A percentile compares a stretch with the other conserved stretches of the same genome.
These are phyloP conservation scores for Myochromella boudieri DNA, from an alignment of 768 basidiomycete species.

Conservation along the genomic window DNA sequence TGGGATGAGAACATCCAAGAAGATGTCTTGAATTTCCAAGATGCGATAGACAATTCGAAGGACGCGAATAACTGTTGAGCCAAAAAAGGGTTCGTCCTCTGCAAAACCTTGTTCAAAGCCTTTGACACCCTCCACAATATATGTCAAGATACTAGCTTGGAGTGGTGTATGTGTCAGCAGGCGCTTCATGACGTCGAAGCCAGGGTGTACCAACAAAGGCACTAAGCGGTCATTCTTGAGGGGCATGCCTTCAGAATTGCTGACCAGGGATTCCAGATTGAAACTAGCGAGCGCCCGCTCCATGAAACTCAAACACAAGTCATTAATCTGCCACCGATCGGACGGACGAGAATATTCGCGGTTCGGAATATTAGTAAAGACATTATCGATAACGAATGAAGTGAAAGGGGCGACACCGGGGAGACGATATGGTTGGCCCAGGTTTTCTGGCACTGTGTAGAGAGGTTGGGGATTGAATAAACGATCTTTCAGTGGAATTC, in stretches of 20 bases:
- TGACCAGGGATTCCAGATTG: slow-evolving; percentile 72
- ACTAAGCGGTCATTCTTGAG: slow-evolving; percentile 53
- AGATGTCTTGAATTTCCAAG: slow-evolving; percentile 84
- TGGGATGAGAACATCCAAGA: slow-evolving; percentile 85
- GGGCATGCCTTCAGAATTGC: slow-evolving; percentile 50
- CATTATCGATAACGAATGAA: slow-evolving; percentile 86
- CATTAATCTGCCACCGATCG: slow-evolving; percentile 87
- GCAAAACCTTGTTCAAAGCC: slow-evolving; percentile 72
- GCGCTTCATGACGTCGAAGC: slow-evolving; percentile 82
- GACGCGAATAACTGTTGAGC: slow-evolving; percentile 73
- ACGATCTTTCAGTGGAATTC: slow-evolving; percentile 59
- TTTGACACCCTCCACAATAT: slow-evolving; percentile 78
- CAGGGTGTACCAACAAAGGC: slow-evolving; percentile 73
- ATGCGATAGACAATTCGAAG: slow-evolving; percentile 80
- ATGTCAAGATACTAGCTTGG: slow-evolving; percentile 72
- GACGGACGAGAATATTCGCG: slow-evolving; percentile 74
- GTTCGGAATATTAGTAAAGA: slow-evolving; percentile 73
- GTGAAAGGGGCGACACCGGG: slow-evolving; percentile 83
- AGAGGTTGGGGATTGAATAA: slow-evolving; percentile 58
- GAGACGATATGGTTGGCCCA: slow-evolving; percentile 79
- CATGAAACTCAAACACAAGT: slow-evolving; percentile 79
- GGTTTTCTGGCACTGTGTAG: slow-evolving; percentile 75
- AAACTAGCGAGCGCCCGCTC: slow-evolving; percentile 83
- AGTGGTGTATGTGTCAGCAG: slow-evolving; percentile 72
- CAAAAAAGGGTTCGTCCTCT: slow-evolving; percentile 70